Evolutionary conservation across 2,329 filamentous ascomycete genomes (phyloP).

Genomic region (Diplocarpon rosae): DNA sequence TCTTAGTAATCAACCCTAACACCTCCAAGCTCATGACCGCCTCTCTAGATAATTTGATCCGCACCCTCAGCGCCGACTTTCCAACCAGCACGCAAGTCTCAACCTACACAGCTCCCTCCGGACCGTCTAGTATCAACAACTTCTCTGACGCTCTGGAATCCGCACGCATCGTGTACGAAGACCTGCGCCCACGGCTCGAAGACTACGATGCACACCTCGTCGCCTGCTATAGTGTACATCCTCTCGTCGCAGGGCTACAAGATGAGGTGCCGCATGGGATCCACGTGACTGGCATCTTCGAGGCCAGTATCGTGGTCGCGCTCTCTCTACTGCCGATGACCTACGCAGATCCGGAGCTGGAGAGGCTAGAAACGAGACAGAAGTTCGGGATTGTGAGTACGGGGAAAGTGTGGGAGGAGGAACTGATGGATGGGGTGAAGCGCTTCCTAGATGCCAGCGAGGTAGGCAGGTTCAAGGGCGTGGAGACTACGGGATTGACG

Average conservation of each 20-base stretch:
- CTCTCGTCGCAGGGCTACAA: slow-evolving; percentile 55
- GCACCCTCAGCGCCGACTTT: slow-evolving; percentile 25
- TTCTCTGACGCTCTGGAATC: slow-evolving; percentile 56
- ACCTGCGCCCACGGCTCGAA: slow-evolving; percentile 35
- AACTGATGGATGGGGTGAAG: slow-evolving; percentile 55
- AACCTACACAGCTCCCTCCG: slow-evolving; percentile 54
- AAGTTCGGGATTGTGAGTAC: slow-evolving; percentile 84
- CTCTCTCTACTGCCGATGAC: slow-evolving; percentile 29
- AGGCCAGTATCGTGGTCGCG: slow-evolving; percentile 55
- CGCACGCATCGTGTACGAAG: slow-evolving; percentile 47
- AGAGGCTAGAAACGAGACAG: slow-evolving; percentile 15
- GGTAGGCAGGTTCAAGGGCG: slow-evolving; percentile 54
- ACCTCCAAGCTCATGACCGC: slow-evolving; percentile 63
- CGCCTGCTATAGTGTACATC: slow-evolving; percentile 81
- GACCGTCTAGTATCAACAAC: slow-evolving; percentile 67
- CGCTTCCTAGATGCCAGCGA: slow-evolving; percentile 44
- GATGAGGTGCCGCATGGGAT: slow-evolving; percentile 27
- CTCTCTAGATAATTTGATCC: slow-evolving; percentile 43
- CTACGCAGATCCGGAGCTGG: slow-evolving; percentile 13
- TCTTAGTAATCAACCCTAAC: slow-evolving; percentile 62
- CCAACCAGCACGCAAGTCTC: slow-evolving; percentile 33
- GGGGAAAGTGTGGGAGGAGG: slow-evolving; percentile 69
- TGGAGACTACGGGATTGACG: slow-evolving; percentile 70
- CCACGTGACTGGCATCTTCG: slow-evolving; percentile 74
- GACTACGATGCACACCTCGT: slow-evolving; percentile 68